Base-by-base conservation (phyloP, 164 flowering plant species). In the Paratinospora sagittata region DNA sequence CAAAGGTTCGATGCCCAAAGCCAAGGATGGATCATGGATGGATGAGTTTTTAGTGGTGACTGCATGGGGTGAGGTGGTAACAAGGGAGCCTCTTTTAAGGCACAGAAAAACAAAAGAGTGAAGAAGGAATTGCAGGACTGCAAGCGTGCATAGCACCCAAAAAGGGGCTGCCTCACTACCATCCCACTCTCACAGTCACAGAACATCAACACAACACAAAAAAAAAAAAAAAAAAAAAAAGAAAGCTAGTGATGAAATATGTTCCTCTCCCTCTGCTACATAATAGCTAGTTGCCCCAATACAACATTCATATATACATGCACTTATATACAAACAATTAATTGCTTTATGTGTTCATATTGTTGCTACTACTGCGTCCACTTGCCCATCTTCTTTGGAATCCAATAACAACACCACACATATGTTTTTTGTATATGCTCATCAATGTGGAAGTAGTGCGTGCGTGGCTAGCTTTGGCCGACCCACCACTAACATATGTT, bases 81-180 rank as follows among this genome's bases (percentile, higher is more conserved):
- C 21, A 30, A 66, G 68, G 52, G 13, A 66, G 68, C 68, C 68
- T 66, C 68, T 19, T 49, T 21, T 39, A 21, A 66, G 68, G 27
- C 68, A 39, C n/a, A n/a, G n/a, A n/a, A n/a, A n/a, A n/a, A n/a
- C n/a, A n/a, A n/a, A n/a, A n/a, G n/a, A n/a, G n/a, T 17, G 47
- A 65, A 13, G 12, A 41, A 39, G 27, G 7, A 39, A 17, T 36
- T 21, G 9, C 1, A 1, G 43, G 34, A 64, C 21, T 6, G 52
- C 52, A 47, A 10, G 52, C 12, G 6, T 36, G 39, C 39, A 63
- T 5, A 9, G 27, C 11, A 2, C 21, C 13, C 8, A 8, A 41
- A 30, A 66, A 66, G 68, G 68, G 68, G 21, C 68, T 66, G 68
- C 68, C 68, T 66, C 68, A 66, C 68, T 66, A 66, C 68, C 68